phyloP scores from a whole-genome alignment of 108 stramenopile genomes.

The Seminavis robusta region DNA sequence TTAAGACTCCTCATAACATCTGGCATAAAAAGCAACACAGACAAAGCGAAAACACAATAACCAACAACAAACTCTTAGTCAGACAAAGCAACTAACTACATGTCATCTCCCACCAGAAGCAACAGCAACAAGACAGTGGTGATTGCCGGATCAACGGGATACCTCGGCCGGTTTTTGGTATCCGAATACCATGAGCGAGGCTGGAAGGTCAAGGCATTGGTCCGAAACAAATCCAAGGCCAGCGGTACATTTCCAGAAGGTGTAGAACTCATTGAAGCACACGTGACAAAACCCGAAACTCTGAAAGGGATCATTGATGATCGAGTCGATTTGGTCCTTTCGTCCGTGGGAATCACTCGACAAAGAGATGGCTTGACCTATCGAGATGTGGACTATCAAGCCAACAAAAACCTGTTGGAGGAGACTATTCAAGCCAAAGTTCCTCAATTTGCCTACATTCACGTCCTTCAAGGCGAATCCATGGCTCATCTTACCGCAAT shows the following conservation, averaged over 20 bases:
- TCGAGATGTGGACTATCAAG: slow-evolving; percentile 12
- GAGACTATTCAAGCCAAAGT: slow-evolving; percentile 6
- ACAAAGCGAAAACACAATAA: too few relatives aligned
- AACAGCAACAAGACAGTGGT: slow-evolving; percentile 4
- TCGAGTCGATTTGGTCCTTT: slow-evolving; percentile 5
- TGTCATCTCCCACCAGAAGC: too few relatives aligned
- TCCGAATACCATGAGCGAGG: background rate
- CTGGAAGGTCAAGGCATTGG: background rate
- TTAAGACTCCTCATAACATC: too few relatives aligned
- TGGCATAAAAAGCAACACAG: too few relatives aligned
- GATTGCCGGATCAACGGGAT: slow-evolving; percentile 10
- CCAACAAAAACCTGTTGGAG: slow-evolving; percentile 11
- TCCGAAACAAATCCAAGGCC: background rate
- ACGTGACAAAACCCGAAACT: slow-evolving; percentile 13
- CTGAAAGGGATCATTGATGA: slow-evolving; percentile 4
- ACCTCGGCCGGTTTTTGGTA: slow-evolving; percentile 5
- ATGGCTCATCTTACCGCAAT: background rate
- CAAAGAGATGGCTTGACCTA: slow-evolving; percentile 15
- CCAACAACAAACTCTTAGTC: too few relatives aligned
- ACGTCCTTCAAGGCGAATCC: background rate
- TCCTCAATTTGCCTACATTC: background rate
- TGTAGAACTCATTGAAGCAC: background rate
- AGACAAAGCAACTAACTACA: too few relatives aligned
- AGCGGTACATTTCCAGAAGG: background rate
- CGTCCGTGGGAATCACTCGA: slow-evolving; percentile 7